These are phyloP conservation scores for Suillus brevipes DNA, from an alignment of 768 basidiomycete genomes.

Conservation along the genomic window DNA sequence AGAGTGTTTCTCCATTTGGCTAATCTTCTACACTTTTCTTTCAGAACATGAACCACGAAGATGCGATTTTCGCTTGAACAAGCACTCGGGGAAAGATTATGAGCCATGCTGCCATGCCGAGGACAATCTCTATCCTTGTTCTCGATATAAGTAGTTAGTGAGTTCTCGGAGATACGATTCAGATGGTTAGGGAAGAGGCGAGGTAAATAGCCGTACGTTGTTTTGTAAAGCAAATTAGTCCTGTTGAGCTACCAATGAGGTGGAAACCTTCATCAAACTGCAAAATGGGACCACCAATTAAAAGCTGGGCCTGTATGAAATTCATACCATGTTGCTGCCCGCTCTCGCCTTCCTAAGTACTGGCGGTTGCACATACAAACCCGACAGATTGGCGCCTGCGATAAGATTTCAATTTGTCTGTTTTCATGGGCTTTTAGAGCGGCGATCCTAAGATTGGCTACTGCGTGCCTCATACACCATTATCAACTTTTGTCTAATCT, in stretches of 20 bases:
- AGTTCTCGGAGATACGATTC: slow-evolving; percentile 41
- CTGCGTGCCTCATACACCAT: not conserved
- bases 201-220: slow-evolving; percentile 38
- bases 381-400: not conserved
- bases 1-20: slow-evolving; percentile 9
- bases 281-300: slow-evolving; percentile 46
- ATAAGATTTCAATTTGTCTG: slow-evolving; percentile 2
- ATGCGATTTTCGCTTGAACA: slow-evolving; percentile 65
- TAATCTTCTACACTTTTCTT: not conserved
- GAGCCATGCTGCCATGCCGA: not conserved
- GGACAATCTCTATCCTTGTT: slow-evolving; percentile 1
- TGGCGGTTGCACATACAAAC: not conserved
- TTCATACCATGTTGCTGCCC: not conserved
- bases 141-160: slow-evolving; percentile 34
- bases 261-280: slow-evolving; percentile 60
- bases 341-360: not conserved
- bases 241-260: slow-evolving; percentile 37
- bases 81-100: slow-evolving; percentile 55
- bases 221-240: slow-evolving; percentile 36
- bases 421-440: not conserved
- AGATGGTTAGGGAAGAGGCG: slow-evolving; percentile 54
- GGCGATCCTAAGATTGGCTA: not conserved
- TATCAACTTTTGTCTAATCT: not conserved
- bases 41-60: slow-evolving; percentile 58
- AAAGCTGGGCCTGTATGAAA: slow-evolving; percentile 41